phyloP scores from a whole-genome alignment of 2,329 filamentous ascomycete species.

The Plectosphaerella plurivora region DNA sequence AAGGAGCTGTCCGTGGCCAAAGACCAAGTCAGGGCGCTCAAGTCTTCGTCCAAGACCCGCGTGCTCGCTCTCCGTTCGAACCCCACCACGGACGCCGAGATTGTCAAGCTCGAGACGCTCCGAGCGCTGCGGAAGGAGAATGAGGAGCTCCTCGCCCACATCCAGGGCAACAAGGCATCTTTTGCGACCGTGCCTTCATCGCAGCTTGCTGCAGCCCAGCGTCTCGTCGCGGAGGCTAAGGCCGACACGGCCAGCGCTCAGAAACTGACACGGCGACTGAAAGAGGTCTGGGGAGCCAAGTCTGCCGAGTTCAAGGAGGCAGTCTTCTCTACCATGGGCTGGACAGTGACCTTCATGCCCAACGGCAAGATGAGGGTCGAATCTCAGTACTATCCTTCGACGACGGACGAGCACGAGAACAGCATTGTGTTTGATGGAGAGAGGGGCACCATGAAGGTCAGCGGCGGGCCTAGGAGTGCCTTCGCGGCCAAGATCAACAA shows the following conservation, averaged over 20 bases:
- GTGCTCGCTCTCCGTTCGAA: slow-evolving; percentile 87
- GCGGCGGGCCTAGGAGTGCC: slow-evolving; percentile 77
- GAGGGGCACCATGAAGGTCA: slow-evolving; percentile 96
- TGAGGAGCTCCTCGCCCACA: slow-evolving; percentile 69
- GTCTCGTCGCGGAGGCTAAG: slow-evolving; percentile 69
- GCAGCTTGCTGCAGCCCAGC: slow-evolving; percentile 68
- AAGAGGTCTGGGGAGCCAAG: slow-evolving; percentile 89
- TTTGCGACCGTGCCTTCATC: slow-evolving; percentile 69
- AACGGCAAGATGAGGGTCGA: slow-evolving; percentile 94
- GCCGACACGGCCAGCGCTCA: slow-evolving; percentile 67
- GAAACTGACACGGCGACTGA: slow-evolving; percentile 80
- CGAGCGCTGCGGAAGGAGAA: slow-evolving; percentile 79
- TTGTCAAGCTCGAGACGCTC: slow-evolving; percentile 78
- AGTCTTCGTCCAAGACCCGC: slow-evolving; percentile 69
- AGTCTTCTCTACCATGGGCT: slow-evolving; percentile 86
- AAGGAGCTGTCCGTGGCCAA: slow-evolving; percentile 69
- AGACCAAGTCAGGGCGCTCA: slow-evolving; percentile 65
- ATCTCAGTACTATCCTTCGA: slow-evolving; percentile 72
- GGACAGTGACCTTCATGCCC: slow-evolving; percentile 94
- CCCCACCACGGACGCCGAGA: slow-evolving; percentile 80
- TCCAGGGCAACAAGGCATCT: slow-evolving; percentile 43
- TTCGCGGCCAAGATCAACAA: slow-evolving; percentile 84
- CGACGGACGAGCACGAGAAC: slow-evolving; percentile 65
- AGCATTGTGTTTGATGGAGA: slow-evolving; percentile 86
- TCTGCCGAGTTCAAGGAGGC: slow-evolving; percentile 93